Percentiles rank a stretch among this genome's conserved stretches.
Evolutionary conservation across 495 filamentous ascomycete genomes (phyloP).

Genomic region (Glarea lozoyensis): DNA sequence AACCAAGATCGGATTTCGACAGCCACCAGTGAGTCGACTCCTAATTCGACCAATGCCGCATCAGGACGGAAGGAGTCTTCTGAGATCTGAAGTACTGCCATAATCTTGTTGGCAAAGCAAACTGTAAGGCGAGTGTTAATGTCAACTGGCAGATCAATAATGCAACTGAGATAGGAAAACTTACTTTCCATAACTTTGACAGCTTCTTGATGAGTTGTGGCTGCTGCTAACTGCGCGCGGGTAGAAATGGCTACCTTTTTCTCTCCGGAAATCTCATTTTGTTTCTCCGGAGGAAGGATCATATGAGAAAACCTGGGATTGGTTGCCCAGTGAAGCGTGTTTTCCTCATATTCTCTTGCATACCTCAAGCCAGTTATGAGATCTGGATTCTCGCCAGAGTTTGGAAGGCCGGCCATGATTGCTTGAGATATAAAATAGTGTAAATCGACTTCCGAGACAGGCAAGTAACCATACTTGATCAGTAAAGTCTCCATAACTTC

Average conservation of each 20-base stretch:
- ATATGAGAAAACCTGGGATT: too few species aligned
- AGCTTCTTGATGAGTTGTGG: too few species aligned
- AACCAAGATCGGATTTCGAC: slow-evolving; percentile 28
- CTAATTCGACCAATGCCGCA: slow-evolving; percentile 24
- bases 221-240: too few species aligned
- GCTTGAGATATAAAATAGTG: slow-evolving; percentile 53
- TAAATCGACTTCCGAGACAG: slow-evolving; percentile 49
- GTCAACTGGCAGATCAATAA: too few species aligned
- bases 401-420: slow-evolving; percentile 29
- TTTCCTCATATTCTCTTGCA: too few species aligned
- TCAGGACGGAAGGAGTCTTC: not conserved
- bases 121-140: too few species aligned
- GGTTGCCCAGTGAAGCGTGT: too few species aligned
- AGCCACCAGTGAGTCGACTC: slow-evolving; percentile 26
- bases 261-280: too few species aligned
- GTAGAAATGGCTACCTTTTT: too few species aligned
- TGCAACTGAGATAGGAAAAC: too few species aligned
- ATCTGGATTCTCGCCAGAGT: not conserved
- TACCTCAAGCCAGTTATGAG: not conserved
- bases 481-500: not conserved
- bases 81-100: not conserved
- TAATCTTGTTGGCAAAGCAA: not conserved
- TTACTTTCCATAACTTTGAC: too few species aligned
- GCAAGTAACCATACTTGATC: slow-evolving; percentile 11
- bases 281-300: too few species aligned